These are phyloP conservation scores for Hypholoma sublateritium DNA, from an alignment of 768 basidiomycete species.

Conservation along the genomic window DNA sequence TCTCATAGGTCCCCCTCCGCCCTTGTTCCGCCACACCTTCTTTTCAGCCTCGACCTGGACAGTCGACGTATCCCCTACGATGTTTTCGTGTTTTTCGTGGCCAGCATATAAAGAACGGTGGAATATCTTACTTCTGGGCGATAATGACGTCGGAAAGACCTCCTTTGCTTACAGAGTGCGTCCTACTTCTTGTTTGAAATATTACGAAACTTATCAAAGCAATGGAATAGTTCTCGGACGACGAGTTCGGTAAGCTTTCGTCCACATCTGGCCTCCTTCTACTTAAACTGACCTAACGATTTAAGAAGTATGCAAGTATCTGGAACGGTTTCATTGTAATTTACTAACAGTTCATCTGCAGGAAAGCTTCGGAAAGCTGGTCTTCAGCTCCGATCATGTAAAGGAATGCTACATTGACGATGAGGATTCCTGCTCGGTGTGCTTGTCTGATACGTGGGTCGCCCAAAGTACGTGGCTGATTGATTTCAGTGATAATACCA, in stretches of 20 bases:
- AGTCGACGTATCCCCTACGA: conserved; percentile 3
- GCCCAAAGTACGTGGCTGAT: conserved; percentile 16
- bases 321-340: not conserved
- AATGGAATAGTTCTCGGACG: conserved; percentile 18
- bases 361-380: conserved; percentile 14
- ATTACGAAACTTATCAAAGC: not conserved
- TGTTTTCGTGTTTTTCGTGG: conserved; percentile 17
- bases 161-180: conserved; percentile 25
- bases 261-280: not conserved
- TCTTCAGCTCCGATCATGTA: conserved; percentile 16
- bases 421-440: conserved; percentile 12
- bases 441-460: conserved; percentile 22
- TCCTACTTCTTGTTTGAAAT: not conserved
- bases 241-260: conserved; percentile 16
- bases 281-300: not conserved
- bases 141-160: conserved; percentile 28
- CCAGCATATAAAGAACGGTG: conserved; percentile 16
- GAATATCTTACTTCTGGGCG: conserved; percentile 26
- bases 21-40: conserved; percentile 1
- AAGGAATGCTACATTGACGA: conserved; percentile 13
- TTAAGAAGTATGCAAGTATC: conserved; percentile 4
- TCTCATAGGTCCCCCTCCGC: not conserved
- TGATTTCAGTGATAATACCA: no score
- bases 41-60: no score
- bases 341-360: not conserved